These are phyloP conservation scores for Talaromyces sp. DNA, from an alignment of 2,329 filamentous ascomycete genomes.

Conservation along the genomic window DNA sequence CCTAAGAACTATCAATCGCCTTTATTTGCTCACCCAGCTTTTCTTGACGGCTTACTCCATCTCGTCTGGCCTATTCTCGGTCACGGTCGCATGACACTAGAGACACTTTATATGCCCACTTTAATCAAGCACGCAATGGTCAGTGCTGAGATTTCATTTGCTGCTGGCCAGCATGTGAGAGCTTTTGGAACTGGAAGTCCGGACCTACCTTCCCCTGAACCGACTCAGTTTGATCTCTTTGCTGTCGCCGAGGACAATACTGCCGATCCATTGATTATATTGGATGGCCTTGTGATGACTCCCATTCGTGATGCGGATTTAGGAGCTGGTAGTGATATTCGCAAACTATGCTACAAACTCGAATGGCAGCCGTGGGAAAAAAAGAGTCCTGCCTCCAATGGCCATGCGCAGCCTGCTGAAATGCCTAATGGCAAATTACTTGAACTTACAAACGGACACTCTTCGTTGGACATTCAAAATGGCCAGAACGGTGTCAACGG, in stretches of 20 bases:
- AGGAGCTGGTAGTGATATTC: constrained; percentile 6
- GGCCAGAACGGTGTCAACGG: background rate
- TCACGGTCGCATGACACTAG: constrained; percentile 26
- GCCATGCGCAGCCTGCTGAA: background rate
- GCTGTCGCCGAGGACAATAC: constrained; percentile 22
- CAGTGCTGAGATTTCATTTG: constrained; percentile 19
- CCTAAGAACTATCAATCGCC: constrained; percentile 45
- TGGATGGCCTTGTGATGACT: constrained; percentile 27
- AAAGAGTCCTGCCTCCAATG: background rate
- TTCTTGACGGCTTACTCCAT: constrained; percentile 42
- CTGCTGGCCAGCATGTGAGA: constrained; percentile 22
- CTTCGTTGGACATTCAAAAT: background rate
- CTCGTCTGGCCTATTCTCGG: constrained; percentile 35
- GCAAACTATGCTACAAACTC: constrained; percentile 26
- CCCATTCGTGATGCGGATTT: constrained; percentile 24
- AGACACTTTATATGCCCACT: constrained; percentile 36
- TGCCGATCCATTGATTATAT: constrained; percentile 22
- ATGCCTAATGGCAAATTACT: background rate
- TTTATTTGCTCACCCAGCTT: constrained; percentile 47
- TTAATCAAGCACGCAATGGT: constrained; percentile 31
- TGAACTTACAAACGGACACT: background rate
- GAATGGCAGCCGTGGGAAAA: constrained; percentile 23
- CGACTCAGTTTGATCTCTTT: constrained; percentile 13
- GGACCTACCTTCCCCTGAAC: constrained; percentile 6
- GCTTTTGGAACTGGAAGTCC: constrained; percentile 19